Evolutionary conservation across 2,329 filamentous ascomycete species (phyloP).

Genomic region (Pseudocercospora vitis): DNA sequence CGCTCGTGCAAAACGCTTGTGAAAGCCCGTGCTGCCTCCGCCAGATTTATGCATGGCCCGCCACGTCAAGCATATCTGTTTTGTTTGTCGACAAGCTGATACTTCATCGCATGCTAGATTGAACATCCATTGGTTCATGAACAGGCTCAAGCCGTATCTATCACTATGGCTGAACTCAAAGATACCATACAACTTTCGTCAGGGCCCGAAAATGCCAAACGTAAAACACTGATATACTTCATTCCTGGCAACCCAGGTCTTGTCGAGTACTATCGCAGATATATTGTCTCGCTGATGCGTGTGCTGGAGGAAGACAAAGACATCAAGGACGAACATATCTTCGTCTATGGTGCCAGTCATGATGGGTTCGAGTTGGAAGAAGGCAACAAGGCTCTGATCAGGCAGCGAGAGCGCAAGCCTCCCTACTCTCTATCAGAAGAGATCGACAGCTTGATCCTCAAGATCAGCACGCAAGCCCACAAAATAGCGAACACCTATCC

Average conservation of each 20-base stretch:
- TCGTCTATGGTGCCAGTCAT: conserved; percentile 44
- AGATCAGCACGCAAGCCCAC: conserved; percentile 38
- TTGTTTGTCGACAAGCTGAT: neutral
- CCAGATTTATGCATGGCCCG: too few relatives aligned
- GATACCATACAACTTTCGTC: neutral
- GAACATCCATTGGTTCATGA: too few relatives aligned
- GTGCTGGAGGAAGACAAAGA: conserved; percentile 8
- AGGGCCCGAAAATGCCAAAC: neutral
- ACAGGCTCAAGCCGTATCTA: neutral
- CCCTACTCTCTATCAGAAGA: conserved; percentile 23
- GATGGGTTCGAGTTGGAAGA: conserved; percentile 44
- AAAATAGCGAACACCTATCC: neutral
- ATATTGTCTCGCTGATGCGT: conserved; percentile 58
- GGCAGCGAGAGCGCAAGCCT: conserved; percentile 6
- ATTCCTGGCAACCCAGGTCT: conserved; percentile 76
- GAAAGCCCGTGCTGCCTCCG: too few relatives aligned
- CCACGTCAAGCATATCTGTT: neutral
- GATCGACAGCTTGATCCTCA: conserved; percentile 49
- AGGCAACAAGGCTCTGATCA: neutral
- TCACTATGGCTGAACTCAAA: neutral
- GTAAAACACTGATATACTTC: conserved; percentile 62
- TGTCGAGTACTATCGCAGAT: conserved; percentile 70
- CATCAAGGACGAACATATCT: conserved; percentile 32
- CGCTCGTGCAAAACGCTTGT: neutral
- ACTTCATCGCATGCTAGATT: too few relatives aligned